Percentiles rank a stretch among this genome's conserved stretches.
phyloP scores from a whole-genome alignment of 1,284 basidiomycete species.

The Takashimella koratensis region DNA sequence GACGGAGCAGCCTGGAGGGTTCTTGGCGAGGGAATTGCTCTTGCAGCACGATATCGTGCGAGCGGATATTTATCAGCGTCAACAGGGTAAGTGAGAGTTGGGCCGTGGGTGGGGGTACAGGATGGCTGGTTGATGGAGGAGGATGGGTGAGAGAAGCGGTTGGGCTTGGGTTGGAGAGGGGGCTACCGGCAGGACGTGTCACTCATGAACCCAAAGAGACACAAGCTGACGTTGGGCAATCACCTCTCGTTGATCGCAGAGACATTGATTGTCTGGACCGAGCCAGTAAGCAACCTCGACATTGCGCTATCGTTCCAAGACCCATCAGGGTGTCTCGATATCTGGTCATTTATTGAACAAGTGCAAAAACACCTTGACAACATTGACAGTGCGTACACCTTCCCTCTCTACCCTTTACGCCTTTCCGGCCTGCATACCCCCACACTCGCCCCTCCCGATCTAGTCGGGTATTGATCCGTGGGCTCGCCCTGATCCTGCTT shows the following conservation, averaged over 20 bases:
- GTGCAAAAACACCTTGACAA: conserved; percentile 62
- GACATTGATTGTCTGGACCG: conserved; percentile 98
- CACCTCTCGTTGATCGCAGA: conserved; percentile 54
- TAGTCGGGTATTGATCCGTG: too few species aligned
- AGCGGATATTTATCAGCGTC: conserved; percentile 83
- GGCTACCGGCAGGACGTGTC: too few species aligned
- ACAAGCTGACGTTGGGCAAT: too few species aligned
- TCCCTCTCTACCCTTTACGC: not conserved
- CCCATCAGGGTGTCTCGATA: conserved; percentile 89
- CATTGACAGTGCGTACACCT: conserved; percentile 24
- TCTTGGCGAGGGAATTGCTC: conserved; percentile 42
- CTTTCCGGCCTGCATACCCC: too few species aligned
- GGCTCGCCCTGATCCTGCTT: too few species aligned
- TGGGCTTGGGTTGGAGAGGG: too few species aligned
- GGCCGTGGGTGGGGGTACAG: conserved; percentile 5
- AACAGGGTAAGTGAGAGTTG: conserved; percentile 66
- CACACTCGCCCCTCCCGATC: too few species aligned
- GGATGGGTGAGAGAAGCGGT: too few species aligned
- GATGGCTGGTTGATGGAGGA: too few species aligned
- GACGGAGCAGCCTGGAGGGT: conserved; percentile 38
- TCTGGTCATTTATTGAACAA: conserved; percentile 95
- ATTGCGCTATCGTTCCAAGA: conserved; percentile 98
- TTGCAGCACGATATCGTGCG: conserved; percentile 44
- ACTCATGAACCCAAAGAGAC: too few species aligned
- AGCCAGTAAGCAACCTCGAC: conserved; percentile 79